Evolutionary conservation across 2,329 filamentous ascomycete species (phyloP).

Genomic region (Elsinoe arachidis): DNA sequence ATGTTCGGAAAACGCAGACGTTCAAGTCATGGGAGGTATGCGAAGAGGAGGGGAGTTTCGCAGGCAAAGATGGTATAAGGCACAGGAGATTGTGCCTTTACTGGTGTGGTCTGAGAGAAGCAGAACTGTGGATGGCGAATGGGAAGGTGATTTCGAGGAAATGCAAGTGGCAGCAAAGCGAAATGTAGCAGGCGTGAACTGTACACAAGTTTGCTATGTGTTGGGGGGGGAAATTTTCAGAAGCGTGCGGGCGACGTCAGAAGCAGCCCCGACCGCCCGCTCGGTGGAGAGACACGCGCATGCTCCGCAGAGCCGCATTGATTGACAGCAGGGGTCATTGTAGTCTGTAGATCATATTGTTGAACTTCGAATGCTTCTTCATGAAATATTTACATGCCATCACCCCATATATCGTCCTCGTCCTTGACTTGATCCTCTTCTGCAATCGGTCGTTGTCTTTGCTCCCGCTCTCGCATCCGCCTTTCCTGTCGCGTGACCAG

Average conservation of each 20-base stretch:
- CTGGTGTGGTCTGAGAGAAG: background rate
- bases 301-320: conserved; percentile 2
- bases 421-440: conserved; percentile 46
- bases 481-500: conserved; percentile 62
- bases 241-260: conserved; percentile 9
- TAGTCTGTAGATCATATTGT: background rate
- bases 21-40: background rate
- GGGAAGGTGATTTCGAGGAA: background rate
- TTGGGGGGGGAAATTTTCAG: conserved; percentile 5
- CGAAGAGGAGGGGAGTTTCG: background rate
- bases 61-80: too few species aligned
- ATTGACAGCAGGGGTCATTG: background rate
- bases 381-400: background rate
- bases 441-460: conserved; percentile 54
- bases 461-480: conserved; percentile 57
- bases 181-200: background rate
- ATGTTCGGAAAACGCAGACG: background rate
- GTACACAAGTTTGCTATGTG: conserved; percentile 1
- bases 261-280: background rate
- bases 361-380: background rate
- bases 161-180: background rate
- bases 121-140: background rate
- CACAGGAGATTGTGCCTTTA: too few species aligned
- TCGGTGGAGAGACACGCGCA: background rate
- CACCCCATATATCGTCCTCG: conserved; percentile 55